Conservation (phyloP, 106 monocot species). For the Dendrobium catenatum region DNA sequence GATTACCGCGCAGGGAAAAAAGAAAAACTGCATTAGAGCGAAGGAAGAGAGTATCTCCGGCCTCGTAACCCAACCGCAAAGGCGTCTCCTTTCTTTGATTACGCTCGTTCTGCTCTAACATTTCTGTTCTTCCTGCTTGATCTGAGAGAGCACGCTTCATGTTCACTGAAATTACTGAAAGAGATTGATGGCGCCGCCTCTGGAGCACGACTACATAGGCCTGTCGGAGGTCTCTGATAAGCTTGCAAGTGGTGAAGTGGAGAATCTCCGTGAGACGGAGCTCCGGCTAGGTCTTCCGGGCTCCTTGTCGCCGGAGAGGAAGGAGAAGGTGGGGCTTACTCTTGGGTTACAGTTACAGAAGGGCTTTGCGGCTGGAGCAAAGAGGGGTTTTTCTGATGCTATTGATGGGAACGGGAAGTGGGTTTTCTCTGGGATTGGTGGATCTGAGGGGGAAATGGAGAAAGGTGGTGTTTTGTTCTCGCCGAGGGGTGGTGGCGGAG, state of each 20-base stretch:
- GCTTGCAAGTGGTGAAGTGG: not conserved
- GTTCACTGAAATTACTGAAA: not conserved
- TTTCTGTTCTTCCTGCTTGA: constrained; percentile 3
- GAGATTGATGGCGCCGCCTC: constrained; percentile 28
- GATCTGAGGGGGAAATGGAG: constrained; percentile 16
- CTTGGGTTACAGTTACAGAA: constrained; percentile 10
- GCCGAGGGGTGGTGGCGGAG: constrained; percentile 16
- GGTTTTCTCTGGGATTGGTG: constrained; percentile 7
- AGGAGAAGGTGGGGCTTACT: not conserved
- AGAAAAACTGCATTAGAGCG: not conserved
- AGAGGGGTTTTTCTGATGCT: constrained; percentile 38
- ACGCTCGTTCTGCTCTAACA: not conserved
- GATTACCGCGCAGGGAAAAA: constrained; percentile 9
- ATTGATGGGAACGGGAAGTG: constrained; percentile 18
- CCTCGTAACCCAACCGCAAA: constrained; percentile 8
- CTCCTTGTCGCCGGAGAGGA: constrained; percentile 50
- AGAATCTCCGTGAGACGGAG: constrained; percentile 60
- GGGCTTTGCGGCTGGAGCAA: constrained; percentile 38
- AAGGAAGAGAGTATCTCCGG: constrained; percentile 3
- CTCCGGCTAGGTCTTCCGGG: constrained; percentile 76
- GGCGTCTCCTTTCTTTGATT: constrained; percentile 6
- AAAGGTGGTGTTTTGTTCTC: constrained; percentile 35
- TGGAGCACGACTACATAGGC: constrained; percentile 57
- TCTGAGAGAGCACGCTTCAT: constrained; percentile 6
- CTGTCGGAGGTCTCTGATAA: constrained; percentile 8